Percentiles rank a stretch among this genome's conserved stretches.
Evolutionary conservation across 1,284 basidiomycete species (phyloP).

Genomic region (Moesziomyces antarcticus): DNA sequence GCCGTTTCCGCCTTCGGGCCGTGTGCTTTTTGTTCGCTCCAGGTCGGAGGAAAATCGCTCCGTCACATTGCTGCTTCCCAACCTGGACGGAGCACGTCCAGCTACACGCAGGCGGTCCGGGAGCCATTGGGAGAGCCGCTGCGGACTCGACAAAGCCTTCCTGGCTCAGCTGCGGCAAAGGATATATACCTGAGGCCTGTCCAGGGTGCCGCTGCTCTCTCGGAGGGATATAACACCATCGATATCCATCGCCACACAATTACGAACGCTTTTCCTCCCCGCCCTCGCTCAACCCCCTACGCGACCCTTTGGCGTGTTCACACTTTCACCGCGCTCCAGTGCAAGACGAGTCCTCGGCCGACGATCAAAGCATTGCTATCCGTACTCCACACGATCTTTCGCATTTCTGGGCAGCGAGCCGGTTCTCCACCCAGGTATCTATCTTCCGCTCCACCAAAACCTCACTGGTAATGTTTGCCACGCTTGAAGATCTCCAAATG

Average conservation of each 20-base stretch:
- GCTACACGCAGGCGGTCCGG: neutral
- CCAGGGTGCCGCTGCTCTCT: neutral
- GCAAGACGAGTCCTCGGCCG: too few species aligned
- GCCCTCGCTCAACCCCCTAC: neutral
- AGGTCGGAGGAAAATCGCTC: neutral
- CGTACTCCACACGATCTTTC: too few species aligned
- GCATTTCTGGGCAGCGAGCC: too few species aligned
- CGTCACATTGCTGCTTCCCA: neutral
- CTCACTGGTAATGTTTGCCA: slow-evolving; percentile 15
- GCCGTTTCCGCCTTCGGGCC: neutral
- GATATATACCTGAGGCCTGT: slow-evolving; percentile 15
- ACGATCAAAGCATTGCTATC: too few species aligned
- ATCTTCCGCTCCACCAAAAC: neutral
- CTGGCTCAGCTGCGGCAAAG: neutral
- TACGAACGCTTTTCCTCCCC: neutral
- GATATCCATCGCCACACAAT: slow-evolving; percentile 7
- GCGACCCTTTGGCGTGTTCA: too few species aligned
- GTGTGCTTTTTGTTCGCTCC: neutral
- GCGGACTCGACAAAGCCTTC: neutral
- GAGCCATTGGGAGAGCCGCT: neutral
- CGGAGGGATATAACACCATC: neutral
- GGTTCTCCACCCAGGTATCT: neutral
- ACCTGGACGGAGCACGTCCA: neutral
- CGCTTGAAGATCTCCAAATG: slow-evolving; percentile 17
- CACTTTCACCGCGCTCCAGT: too few species aligned